Conservation (phyloP, 805 yeast genomes). For the Teunomyces tritomae region DNA sequence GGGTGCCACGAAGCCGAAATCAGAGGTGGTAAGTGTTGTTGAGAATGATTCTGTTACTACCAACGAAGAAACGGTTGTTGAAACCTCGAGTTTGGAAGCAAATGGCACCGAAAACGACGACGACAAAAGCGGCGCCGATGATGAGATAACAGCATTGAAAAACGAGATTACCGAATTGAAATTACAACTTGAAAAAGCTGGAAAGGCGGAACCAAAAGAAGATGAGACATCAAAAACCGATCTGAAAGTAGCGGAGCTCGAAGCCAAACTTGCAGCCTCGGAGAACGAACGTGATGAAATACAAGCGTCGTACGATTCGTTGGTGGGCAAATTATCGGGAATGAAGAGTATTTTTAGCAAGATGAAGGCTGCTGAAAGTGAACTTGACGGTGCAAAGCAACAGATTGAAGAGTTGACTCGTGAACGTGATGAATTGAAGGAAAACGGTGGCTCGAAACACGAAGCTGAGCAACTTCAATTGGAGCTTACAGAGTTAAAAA, state of each 20-base stretch:
- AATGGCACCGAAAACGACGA: neutral
- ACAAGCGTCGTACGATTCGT: constrained; percentile 57
- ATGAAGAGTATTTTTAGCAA: constrained; percentile 72
- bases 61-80: neutral
- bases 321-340: constrained; percentile 61
- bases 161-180: constrained; percentile 7
- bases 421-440: neutral
- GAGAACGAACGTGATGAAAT: constrained; percentile 52
- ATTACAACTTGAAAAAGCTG: constrained; percentile 7
- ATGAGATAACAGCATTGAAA: constrained; percentile 5
- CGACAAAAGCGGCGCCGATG: neutral
- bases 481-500: neutral
- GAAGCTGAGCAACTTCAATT: too few relatives aligned
- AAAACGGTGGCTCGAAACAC: neutral
- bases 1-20: constrained; percentile 16
- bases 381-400: constrained; percentile 54
- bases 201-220: neutral
- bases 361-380: constrained; percentile 68
- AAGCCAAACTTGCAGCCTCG: constrained; percentile 9
- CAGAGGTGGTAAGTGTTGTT: constrained; percentile 9
- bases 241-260: constrained; percentile 3
- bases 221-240: too few relatives aligned
- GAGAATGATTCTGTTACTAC: neutral
- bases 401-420: constrained; percentile 22
- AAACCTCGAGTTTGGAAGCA: neutral